phyloP scores from a whole-genome alignment of 768 basidiomycete genomes.

The Candolleomyces aberdarensis region DNA sequence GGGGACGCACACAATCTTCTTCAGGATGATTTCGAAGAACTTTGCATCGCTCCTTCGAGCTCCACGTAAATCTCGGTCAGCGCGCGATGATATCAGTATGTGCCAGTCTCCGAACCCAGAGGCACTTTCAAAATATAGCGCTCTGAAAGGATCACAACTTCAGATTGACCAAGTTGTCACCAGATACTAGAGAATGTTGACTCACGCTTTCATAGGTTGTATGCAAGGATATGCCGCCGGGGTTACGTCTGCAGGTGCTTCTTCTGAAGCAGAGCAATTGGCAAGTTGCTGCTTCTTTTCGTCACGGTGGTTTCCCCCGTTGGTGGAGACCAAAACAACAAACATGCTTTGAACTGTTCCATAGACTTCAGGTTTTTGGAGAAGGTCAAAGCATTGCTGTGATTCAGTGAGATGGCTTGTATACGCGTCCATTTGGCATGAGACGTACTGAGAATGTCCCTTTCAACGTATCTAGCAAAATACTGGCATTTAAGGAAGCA shows the following conservation, averaged over 20 bases:
- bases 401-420: not conserved
- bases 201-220: slow-evolving; percentile 54
- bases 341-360: not conserved
- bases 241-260: not conserved
- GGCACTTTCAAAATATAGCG: slow-evolving; percentile 55
- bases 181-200: not conserved
- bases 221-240: slow-evolving; percentile 33
- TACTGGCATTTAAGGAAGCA: too few species aligned
- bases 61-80: slow-evolving; percentile 47
- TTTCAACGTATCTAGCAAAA: too few species aligned
- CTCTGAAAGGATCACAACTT: slow-evolving; percentile 20
- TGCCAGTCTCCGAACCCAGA: slow-evolving; percentile 64
- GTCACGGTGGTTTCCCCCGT: not conserved
- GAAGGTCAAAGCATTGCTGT: not conserved
- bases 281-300: too few species aligned
- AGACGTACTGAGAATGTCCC: too few species aligned
- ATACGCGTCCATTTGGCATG: not conserved
- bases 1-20: slow-evolving; percentile 61
- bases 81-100: slow-evolving; percentile 51
- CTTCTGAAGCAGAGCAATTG: slow-evolving; percentile 4
- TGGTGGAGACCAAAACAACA: not conserved
- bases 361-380: not conserved
- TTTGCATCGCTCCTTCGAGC: slow-evolving; percentile 40
- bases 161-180: not conserved
- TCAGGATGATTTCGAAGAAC: slow-evolving; percentile 51